A percentile compares a stretch with the other conserved stretches of the same genome.
phyloP scores from a whole-genome alignment of 2,329 filamentous ascomycete genomes.

The Aaosphaeria arxii region DNA sequence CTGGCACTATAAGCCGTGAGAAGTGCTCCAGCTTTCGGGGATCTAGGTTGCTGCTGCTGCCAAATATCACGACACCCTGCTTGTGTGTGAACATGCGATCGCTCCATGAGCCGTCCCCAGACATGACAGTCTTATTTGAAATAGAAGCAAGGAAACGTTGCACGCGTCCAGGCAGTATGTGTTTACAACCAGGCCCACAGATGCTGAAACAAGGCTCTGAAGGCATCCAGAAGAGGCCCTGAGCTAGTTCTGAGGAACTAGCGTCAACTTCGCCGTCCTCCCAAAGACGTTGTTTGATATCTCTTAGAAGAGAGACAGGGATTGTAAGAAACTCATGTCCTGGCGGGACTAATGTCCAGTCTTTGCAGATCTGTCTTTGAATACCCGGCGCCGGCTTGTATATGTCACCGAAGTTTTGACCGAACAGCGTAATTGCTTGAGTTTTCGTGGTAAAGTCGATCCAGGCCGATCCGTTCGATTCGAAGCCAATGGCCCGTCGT shows the following conservation, averaged over 20 bases:
- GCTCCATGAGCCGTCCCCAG: background rate
- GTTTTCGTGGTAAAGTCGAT: background rate
- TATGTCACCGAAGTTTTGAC: slow-evolving; percentile 1
- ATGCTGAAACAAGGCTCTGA: background rate
- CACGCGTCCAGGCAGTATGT: background rate
- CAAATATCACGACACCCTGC: background rate
- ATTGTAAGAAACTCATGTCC: background rate
- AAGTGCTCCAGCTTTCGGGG: background rate
- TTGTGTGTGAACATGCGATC: background rate
- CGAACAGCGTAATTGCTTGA: background rate
- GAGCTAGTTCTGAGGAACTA: background rate
- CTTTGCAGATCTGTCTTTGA: background rate
- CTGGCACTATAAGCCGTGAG: background rate
- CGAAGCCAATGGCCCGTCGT: background rate
- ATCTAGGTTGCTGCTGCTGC: background rate
- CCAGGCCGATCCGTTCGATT: background rate
- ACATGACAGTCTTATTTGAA: background rate
- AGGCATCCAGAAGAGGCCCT: background rate
- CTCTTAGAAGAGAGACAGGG: background rate
- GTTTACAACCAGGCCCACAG: background rate
- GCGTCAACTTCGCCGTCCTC: background rate
- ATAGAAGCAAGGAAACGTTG: background rate
- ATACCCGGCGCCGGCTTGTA: background rate
- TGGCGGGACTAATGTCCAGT: background rate
- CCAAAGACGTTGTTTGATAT: background rate